Evolutionary conservation across 331 rosid genomes (phyloP).

Genomic region (Pyracantha coccinea): DNA sequence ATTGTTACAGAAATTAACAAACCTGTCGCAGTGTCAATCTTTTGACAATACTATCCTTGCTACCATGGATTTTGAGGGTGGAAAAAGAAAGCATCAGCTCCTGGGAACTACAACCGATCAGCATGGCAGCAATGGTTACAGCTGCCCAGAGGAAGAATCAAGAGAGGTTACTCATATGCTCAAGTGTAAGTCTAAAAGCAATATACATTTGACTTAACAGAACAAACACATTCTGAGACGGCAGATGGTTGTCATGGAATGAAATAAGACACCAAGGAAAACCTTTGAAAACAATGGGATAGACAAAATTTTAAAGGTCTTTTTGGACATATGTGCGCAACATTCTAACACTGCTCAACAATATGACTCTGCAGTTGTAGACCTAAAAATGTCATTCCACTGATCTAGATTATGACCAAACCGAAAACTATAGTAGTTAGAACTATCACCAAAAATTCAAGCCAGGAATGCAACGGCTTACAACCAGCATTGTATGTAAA

Average conservation of each 20-base stretch:
- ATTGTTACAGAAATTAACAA: slow-evolving; percentile 14
- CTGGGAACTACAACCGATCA: slow-evolving; percentile 74
- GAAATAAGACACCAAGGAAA: not conserved
- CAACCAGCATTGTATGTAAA: slow-evolving; percentile 10
- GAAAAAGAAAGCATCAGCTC: slow-evolving; percentile 62
- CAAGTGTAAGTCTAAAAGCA: not conserved
- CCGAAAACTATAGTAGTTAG: not conserved
- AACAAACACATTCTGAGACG: not conserved
- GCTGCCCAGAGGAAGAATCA: slow-evolving; percentile 49
- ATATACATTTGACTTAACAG: not conserved
- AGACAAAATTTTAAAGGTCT: not conserved
- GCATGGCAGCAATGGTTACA: slow-evolving; percentile 46
- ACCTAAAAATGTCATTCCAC: not conserved
- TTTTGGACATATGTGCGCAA: not conserved
- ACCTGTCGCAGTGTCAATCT: slow-evolving; percentile 79
- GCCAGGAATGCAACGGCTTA: not conserved
- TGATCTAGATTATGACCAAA: not conserved
- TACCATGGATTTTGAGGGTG: slow-evolving; percentile 44
- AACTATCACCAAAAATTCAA: not conserved
- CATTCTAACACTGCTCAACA: not conserved
- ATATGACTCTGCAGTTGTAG: not conserved
- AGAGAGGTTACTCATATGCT: slow-evolving; percentile 12
- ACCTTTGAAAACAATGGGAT: not conserved
- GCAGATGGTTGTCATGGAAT: not conserved
- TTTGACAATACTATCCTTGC: slow-evolving; percentile 47